Base-by-base conservation (phyloP, 805 yeast species). In the Ogataea paradorogensis region DNA sequence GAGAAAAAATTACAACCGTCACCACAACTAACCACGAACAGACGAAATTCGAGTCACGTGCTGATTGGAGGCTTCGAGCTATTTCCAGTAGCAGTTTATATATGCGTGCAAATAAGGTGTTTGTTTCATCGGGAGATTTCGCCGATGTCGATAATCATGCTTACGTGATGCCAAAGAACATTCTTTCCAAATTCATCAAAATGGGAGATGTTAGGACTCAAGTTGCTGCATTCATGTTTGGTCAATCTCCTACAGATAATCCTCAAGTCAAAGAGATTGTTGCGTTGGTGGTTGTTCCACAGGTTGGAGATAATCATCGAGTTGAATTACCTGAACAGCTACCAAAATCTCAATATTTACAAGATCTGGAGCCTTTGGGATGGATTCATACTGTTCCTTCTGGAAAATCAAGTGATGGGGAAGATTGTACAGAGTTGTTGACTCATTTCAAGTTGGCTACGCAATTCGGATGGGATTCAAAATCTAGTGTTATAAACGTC, bases 1-100 rank as follows among this genome's bases (percentile, higher is more conserved):
- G 99, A 24, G 99, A 93, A 57, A 95, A 90, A 53, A 91, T 93
- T 53, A 83, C 85, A 29, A 91, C 96, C 0, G 96, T 91, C 22
- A 89, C 98, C 0, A 89, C 98, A 0, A 80, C 90, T 13, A 79
- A 79, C 47, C 90, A 85, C 57, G 99, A 89, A 59, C 93, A 87
- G 53, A 82, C 80, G 65, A 66, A 82, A 11, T 93, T 93, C 58
- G 71, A 82, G 32, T 86, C 96, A 1, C 82, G 79, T 58, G 80
- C 89, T 25, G 95, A 89, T 55, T 93, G 99, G 99, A 73, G 98
- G 51, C 73, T 73, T 38, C 66, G 95, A 27, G 96, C 97, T 0
- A 77, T 93, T 34, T 80, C 95, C 1, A 73, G 95, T 0, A 73
- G 84, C 31, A 73, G 78, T 48, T 67, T 93, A 33, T 82, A 83